A percentile compares a stretch with the other conserved stretches of the same genome.
phyloP scores from a whole-genome alignment of 495 filamentous ascomycete genomes.

The Immersiella caudata region DNA sequence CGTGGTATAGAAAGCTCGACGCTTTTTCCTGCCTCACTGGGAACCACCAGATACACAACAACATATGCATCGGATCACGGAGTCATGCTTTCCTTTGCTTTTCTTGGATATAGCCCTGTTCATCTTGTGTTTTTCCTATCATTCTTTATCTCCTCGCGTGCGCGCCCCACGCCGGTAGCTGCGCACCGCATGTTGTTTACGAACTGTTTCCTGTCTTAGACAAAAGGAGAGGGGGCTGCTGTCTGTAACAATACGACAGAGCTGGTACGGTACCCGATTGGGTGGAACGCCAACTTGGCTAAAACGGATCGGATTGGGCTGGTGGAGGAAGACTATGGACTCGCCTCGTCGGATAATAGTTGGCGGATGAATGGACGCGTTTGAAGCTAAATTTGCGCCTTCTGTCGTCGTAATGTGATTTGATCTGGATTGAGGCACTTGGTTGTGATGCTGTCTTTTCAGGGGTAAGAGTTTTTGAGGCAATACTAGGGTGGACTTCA shows the following conservation, averaged over 20 bases:
- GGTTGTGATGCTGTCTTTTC: too few relatives aligned
- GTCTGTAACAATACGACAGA: neutral
- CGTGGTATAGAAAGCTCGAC: constrained; percentile 37
- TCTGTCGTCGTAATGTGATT: too few relatives aligned
- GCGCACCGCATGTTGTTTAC: neutral
- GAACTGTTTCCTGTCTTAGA: neutral
- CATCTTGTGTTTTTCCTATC: neutral
- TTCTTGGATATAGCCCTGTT: constrained; percentile 2
- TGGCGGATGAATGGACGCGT: neutral
- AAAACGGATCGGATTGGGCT: neutral
- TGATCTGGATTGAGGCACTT: too few relatives aligned
- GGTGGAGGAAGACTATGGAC: neutral
- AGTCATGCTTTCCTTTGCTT: constrained; percentile 11
- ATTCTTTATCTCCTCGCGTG: neutral
- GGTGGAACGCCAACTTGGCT: neutral
- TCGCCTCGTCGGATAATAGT: neutral
- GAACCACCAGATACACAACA: neutral
- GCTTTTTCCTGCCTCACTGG: neutral
- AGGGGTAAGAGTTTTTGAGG: too few relatives aligned
- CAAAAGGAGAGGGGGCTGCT: neutral
- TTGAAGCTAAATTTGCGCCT: neutral
- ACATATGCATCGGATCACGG: constrained; percentile 22
- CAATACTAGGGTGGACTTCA: too few relatives aligned
- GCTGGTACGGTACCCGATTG: neutral
- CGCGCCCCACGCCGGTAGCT: neutral